A percentile compares a stretch with the other conserved stretches of the same genome.
Conservation (phyloP, 768 basidiomycete genomes). For the Tylopilus sp. region DNA sequence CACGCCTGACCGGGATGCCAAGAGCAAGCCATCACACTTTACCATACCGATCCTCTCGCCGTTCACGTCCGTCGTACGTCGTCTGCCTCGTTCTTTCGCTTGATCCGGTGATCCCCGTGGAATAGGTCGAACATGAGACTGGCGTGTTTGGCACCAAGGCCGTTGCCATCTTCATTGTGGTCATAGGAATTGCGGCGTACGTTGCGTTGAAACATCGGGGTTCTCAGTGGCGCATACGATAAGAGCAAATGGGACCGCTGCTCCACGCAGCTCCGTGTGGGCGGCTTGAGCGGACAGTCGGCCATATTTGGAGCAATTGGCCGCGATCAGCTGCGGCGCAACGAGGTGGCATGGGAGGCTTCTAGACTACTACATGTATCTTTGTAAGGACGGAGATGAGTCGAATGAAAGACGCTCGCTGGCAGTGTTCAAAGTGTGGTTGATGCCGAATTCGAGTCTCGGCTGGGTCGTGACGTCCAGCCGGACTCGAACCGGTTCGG, state of each 20-base stretch:
- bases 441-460: too few species aligned
- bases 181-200: slow-evolving; percentile 41
- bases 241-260: not conserved
- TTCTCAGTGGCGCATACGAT: slow-evolving; percentile 14
- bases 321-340: slow-evolving; percentile 4
- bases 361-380: not conserved
- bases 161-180: slow-evolving; percentile 39
- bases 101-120: slow-evolving; percentile 6
- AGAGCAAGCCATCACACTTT: slow-evolving; percentile 50
- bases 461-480: too few species aligned
- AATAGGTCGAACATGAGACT: slow-evolving; percentile 71
- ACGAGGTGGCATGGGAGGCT: slow-evolving; percentile 9
- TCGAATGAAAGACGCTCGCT: not conserved
- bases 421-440: not conserved
- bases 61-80: slow-evolving; percentile 66
- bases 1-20: slow-evolving; percentile 13
- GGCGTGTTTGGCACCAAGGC: slow-evolving; percentile 54
- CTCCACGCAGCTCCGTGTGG: not conserved
- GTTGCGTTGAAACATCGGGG: slow-evolving; percentile 42
- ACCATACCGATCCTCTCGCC: slow-evolving; percentile 78
- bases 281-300: not conserved
- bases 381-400: slow-evolving; percentile 9
- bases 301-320: slow-evolving; percentile 7
- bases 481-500: slow-evolving; percentile 22
- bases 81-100: not conserved